A percentile compares a stretch with the other conserved stretches of the same genome.
phyloP scores from a whole-genome alignment of 148 eudicot genomes.

The Diospyros kaki region DNA sequence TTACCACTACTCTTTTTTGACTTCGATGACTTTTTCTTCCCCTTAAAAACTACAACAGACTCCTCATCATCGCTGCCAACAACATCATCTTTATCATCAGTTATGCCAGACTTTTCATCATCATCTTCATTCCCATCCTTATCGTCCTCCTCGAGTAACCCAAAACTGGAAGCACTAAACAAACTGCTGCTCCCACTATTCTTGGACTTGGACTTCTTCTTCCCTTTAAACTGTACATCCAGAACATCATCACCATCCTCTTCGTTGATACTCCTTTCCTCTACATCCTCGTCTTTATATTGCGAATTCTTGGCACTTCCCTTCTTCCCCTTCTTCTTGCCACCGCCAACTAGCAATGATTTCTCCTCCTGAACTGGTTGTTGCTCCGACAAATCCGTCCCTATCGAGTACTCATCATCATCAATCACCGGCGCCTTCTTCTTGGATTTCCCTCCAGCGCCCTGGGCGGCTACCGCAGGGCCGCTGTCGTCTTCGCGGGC shows the following conservation, averaged over 20 bases:
- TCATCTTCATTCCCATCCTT: constrained; percentile 25
- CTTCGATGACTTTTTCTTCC: constrained; percentile 36
- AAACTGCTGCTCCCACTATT: constrained; percentile 30
- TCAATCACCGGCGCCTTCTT: constrained; percentile 62
- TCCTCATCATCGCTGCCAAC: constrained; percentile 40
- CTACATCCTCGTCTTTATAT: constrained; percentile 43
- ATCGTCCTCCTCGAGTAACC: constrained; percentile 49
- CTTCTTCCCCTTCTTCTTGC: constrained; percentile 61
- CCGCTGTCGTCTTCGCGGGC: constrained; percentile 35
- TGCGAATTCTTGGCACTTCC: constrained; percentile 39
- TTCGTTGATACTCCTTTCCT: constrained; percentile 23
- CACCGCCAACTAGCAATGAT: constrained; percentile 28
- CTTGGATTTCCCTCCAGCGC: constrained; percentile 43
- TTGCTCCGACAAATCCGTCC: constrained; percentile 49
- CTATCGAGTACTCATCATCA: constrained; percentile 79
- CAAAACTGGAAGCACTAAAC: constrained; percentile 43
- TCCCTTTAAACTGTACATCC: constrained; percentile 38
- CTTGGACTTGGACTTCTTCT: constrained; percentile 58
- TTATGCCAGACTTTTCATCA: constrained; percentile 23
- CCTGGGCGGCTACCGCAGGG: constrained; percentile 4
- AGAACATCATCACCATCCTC: constrained; percentile 33
- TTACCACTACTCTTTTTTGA: constrained; percentile 28
- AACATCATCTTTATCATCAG: constrained; percentile 31
- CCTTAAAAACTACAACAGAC: constrained; percentile 22
- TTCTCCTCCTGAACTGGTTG: constrained; percentile 39